Base-by-base conservation (phyloP, 2,329 filamentous ascomycete genomes). In the Chaetomium olivaceum region DNA sequence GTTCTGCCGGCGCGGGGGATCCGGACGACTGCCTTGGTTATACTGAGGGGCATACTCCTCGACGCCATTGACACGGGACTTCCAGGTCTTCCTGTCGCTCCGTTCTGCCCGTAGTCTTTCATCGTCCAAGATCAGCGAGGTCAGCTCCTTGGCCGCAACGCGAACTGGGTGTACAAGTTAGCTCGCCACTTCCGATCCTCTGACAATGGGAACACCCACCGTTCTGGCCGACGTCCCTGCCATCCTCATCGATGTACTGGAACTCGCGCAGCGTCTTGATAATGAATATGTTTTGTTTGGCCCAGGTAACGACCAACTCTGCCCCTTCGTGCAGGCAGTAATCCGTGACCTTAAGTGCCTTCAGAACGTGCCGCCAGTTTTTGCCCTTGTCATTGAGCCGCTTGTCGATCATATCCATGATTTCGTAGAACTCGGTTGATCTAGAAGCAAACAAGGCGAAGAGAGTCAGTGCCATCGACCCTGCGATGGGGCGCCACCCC, bases 371-470 rank as follows among this genome's bases (percentile, higher is more conserved):
- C 73, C 95, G 89, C 95, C 95, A 99, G 78, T 99, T 99, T 85
- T 98, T 99, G 76, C 95, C 95, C 80, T 99, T 98, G 80, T 99
- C 95, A 74, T 99, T 99, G 75, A 99, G 82, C 72, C 95, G 90
- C 83, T 98, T 98, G 80, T 99, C 95, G 71, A 99, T 84, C 92
- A 99, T 99, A 78, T 99, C 95, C 90, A 99, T 97, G 74, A 99
- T 97, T 77, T 99, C 94, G 82, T 97, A 97, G 81, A 99, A 99
- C 78, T 98, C 95, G 79, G 91, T 94, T 43, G 93, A 93, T 76
- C 94, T 96, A 70, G 51, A 1, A 16, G 33, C 6, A 12, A 36
- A 19, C 27, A 16, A 56, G 36, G n/a, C 52, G 9, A n/a, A 19
- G 6, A 16, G 39, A 8, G 31, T 36, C 21, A 60, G 4, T 5